Base-by-base conservation (phyloP, 257 asterid species). In the Solanum appendiculatum region DNA sequence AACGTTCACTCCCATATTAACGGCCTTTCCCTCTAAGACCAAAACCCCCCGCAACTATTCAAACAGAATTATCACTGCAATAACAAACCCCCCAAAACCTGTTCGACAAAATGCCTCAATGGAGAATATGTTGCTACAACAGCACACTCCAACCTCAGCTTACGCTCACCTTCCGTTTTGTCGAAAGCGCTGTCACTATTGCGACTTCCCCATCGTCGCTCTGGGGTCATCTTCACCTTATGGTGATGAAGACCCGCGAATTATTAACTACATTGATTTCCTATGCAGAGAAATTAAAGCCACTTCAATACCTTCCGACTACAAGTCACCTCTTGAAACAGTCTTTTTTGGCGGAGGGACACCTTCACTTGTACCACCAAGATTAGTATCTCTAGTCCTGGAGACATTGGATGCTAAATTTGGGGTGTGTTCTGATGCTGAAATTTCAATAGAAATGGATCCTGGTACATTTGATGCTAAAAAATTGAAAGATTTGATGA, bases 81-180 rank as follows among this genome's bases (percentile, higher is more conserved):
- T 87, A 46, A 58, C 89, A 42, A 87, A 86, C 9, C 37, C 68
- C 90, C 82, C 93, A 83, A 92, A 48, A 96, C 84, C 91, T 90
- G 97, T 90, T 94, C 98, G 99, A 92, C 97, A 69, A 85, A 94
- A 93, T 94, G 99, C 91, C 85, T 42, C 96, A 88, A 14, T 84
- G 87, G 86, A 86, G 51, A 5, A 88, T 39, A 46, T 89, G 8
- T 89, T 81, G 11, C 91, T 85, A 18, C 96, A 87, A 85, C 88
- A 92, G 23, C 95, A 91, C 16, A 95, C 95, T 36, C 98, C 99
- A 48, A 89, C 94, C 7, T 94, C 99, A 82, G 99, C 98, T 39
- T 97, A 97, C 90, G 54, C 95, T 36, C 99, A 97, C 92, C 99
- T 95, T 88, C 99, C 99, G 5, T 97, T 97, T 94, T 97, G 99